Base-by-base conservation (phyloP, 495 filamentous ascomycete species). In the Podospora tetraspora region DNA sequence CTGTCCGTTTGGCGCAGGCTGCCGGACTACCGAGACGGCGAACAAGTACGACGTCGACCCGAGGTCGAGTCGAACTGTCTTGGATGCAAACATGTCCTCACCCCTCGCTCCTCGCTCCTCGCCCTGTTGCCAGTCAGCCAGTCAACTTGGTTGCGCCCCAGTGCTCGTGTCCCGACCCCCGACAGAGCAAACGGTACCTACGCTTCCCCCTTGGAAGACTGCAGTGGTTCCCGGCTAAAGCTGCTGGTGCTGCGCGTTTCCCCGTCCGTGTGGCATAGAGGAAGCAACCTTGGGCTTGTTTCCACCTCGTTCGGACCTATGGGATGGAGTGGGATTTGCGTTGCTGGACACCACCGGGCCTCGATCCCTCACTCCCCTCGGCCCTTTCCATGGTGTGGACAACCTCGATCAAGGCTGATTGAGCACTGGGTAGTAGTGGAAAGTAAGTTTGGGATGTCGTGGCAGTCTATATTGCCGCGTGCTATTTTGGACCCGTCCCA, bases 191-290 rank as follows among this genome's bases (percentile, higher is more conserved):
- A 27, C 27, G 27, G 13, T 19, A 43, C 16, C 19, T 52, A 52
- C 16, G 19, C 43, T 52, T 52, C 43, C 43, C 43, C 34, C 32
- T 34, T 19, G 43, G 43, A n/a, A n/a, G 61, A 62, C 8, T 37
- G 25, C 19, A 29, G 27, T 34, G 61, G 24, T 37, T 65, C 52
- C 57, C 63, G 63, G 63, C 63, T 65, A 65, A 65, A 65, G 56
- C 52, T 65, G 52, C 63, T 58, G 22, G 34, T 22, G 52, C 8
- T 30, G 25, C 22, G 30, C 11, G 43, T 52, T n/a, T n/a, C n/a
- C n/a, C n/a, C n/a, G n/a, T n/a, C 43, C 16, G 19, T 52, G 43
- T 52, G 43, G 43, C 62, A 56, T 37, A n/a, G 62, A 64, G 23
- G 62, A 30, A 64, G 61, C 61, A 29, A 29, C 11, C 27, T 64